phyloP scores from a whole-genome alignment of 176 grass and related monocot species.

The Oryza brachyantha region DNA sequence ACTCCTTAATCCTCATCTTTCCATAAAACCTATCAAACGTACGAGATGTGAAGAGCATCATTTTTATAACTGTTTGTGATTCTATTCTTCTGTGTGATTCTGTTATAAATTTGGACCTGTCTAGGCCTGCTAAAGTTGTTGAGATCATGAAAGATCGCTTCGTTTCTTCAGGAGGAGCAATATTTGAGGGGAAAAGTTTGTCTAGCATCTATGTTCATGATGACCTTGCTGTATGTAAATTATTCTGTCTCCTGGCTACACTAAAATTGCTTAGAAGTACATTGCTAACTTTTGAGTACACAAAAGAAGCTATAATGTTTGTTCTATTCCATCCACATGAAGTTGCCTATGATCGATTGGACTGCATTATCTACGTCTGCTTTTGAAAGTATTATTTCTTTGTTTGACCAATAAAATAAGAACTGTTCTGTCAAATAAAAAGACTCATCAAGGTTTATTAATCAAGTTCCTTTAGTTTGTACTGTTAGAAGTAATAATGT shows the following conservation, averaged over 20 bases:
- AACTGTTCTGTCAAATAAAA: neutral
- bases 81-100: constrained; percentile 2
- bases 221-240: constrained; percentile 68
- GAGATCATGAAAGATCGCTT: constrained; percentile 85
- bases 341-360: neutral
- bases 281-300: neutral
- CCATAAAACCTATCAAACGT: neutral
- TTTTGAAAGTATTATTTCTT: neutral
- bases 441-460: neutral
- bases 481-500: neutral
- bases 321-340: neutral
- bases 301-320: neutral
- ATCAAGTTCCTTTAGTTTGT: neutral
- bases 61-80: neutral
- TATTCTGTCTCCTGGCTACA: neutral
- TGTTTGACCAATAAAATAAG: neutral
- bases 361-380: neutral
- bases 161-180: constrained; percentile 65
- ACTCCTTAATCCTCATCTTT: neutral
- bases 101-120: constrained; percentile 13
- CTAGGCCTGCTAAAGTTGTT: constrained; percentile 79
- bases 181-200: constrained; percentile 69
- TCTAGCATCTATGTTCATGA: constrained; percentile 60
- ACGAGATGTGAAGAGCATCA: neutral
- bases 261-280: constrained; percentile 7